A percentile compares a stretch with the other conserved stretches of the same genome.
phyloP scores from a whole-genome alignment of 257 asterid species.

The Solanum clarkiae region DNA sequence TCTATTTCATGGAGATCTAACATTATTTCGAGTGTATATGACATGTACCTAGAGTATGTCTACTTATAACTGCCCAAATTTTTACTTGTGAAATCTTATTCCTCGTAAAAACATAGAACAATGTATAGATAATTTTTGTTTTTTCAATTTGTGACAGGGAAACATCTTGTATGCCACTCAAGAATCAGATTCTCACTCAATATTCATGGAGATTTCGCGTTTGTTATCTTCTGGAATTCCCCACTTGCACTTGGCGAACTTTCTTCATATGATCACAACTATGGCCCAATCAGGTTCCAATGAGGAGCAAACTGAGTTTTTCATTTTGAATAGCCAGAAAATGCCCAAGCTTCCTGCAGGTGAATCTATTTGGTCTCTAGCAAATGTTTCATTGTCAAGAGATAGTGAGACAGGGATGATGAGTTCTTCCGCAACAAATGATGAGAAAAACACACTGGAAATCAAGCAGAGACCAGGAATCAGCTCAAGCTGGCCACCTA shows the following conservation, averaged over 20 bases:
- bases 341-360: slow-evolving; percentile 55
- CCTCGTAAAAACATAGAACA: not conserved
- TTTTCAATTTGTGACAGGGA: slow-evolving; percentile 31
- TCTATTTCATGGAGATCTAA: not conserved
- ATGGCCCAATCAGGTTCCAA: slow-evolving; percentile 79
- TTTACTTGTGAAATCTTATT: not conserved
- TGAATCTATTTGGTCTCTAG: slow-evolving; percentile 63
- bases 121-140: not conserved
- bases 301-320: slow-evolving; percentile 70
- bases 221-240: slow-evolving; percentile 45
- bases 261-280: slow-evolving; percentile 77
- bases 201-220: slow-evolving; percentile 68
- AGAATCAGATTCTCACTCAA: slow-evolving; percentile 55
- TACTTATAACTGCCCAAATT: not conserved
- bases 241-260: slow-evolving; percentile 74
- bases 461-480: slow-evolving; percentile 17
- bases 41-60: not conserved
- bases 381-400: slow-evolving; percentile 11
- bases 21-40: not conserved
- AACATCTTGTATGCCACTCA: slow-evolving; percentile 48
- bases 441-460: slow-evolving; percentile 15
- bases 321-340: slow-evolving; percentile 75
- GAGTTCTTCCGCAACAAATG: slow-evolving; percentile 4
- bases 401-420: slow-evolving; percentile 10
- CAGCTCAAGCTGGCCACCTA: slow-evolving; percentile 69